Conservation (phyloP, 176 grass and related monocot species). For the sorghum (Sorghum bicolor) region DNA sequence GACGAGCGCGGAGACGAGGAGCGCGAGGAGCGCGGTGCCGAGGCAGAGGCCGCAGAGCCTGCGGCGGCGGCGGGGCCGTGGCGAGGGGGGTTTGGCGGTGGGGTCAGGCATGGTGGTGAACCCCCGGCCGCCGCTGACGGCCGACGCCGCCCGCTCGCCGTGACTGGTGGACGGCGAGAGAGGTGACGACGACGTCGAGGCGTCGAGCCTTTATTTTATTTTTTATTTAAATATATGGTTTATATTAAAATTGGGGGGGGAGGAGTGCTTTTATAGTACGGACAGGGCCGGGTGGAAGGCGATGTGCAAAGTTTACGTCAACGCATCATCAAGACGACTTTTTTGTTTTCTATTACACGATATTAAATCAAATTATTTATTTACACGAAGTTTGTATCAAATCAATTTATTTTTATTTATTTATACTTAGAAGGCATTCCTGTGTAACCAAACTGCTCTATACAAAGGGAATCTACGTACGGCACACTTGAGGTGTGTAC, state of each 20-base stretch:
- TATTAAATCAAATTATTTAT: neutral
- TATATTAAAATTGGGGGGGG: slow-evolving; percentile 5
- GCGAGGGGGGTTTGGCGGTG: slow-evolving; percentile 32
- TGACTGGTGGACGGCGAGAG: slow-evolving; percentile 43
- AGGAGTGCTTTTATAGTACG: slow-evolving; percentile 25
- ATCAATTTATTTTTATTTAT: neutral
- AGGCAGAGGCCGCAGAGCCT: slow-evolving; percentile 47
- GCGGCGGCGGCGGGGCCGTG: slow-evolving; percentile 23
- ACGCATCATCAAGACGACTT: neutral
- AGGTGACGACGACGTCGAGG: slow-evolving; percentile 37
- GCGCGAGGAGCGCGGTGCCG: slow-evolving; percentile 36
- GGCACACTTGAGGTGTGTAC: neutral
- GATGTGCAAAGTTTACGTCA: neutral
- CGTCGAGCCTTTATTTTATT: slow-evolving; percentile 25
- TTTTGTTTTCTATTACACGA: neutral
- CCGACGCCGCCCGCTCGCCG: slow-evolving; percentile 43
- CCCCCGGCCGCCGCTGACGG: slow-evolving; percentile 17
- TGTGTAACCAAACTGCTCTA: neutral
- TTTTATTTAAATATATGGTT: neutral
- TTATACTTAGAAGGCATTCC: neutral
- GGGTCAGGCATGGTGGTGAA: slow-evolving; percentile 39
- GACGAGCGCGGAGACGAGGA: slow-evolving; percentile 38
- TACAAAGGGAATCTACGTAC: neutral
- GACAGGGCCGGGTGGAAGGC: neutral
- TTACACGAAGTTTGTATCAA: neutral